These are phyloP conservation scores for Bidens hawaiensis DNA, from an alignment of 140 eudicot species.

Conservation along the genomic window DNA sequence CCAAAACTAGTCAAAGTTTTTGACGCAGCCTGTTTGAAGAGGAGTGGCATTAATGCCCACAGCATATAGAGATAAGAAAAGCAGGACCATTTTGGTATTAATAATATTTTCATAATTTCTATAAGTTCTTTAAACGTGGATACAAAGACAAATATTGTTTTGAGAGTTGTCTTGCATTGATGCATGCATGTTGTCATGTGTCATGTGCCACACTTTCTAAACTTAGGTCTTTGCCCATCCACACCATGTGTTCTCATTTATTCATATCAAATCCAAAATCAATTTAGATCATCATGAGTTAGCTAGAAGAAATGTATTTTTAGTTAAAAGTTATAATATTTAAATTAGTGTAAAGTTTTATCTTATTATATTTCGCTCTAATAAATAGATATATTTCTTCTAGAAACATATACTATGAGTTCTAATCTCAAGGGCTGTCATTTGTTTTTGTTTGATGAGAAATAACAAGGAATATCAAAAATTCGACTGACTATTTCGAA, in stretches of 20 bases:
- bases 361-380: not conserved
- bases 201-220: slow-evolving; percentile 38
- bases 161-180: slow-evolving; percentile 27
- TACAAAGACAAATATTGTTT: slow-evolving; percentile 34
- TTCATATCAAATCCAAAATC: slow-evolving; percentile 2
- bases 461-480: too few species aligned
- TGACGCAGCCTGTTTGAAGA: slow-evolving; percentile 16
- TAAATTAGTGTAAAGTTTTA: not conserved
- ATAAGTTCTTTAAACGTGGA: slow-evolving; percentile 25
- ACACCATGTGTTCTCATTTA: slow-evolving; percentile 41
- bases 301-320: not conserved
- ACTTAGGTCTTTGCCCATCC: slow-evolving; percentile 38
- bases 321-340: not conserved
- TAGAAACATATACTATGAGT: not conserved
- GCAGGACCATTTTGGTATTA: slow-evolving; percentile 12
- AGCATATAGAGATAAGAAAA: slow-evolving; percentile 15
- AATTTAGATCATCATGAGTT: not conserved
- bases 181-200: slow-evolving; percentile 40
- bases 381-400: not conserved
- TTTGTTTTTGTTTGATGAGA: too few species aligned
- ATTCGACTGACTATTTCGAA: too few species aligned
- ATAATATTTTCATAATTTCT: not conserved
- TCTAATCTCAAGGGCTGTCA: too few species aligned
- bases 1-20: slow-evolving; percentile 21
- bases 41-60: not conserved